These are phyloP conservation scores for Podospora pseudoanserina DNA, from an alignment of 495 filamentous ascomycete genomes.

Conservation along the genomic window DNA sequence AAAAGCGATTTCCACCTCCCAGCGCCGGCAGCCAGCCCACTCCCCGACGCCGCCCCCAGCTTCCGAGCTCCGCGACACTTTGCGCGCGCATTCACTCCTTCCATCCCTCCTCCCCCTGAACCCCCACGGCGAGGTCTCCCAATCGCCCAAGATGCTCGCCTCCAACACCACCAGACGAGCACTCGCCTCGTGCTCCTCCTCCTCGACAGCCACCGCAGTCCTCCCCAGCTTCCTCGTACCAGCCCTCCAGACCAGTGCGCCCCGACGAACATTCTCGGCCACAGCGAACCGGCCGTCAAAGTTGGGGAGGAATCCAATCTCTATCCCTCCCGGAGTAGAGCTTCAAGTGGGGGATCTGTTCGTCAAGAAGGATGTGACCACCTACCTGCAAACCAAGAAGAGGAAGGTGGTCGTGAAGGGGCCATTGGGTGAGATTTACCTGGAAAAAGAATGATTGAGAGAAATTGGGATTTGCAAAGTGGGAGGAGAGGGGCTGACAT, in stretches of 20 bases:
- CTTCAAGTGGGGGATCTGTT: constrained; percentile 61
- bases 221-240: constrained; percentile 72
- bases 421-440: constrained; percentile 59
- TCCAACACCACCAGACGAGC: constrained; percentile 42
- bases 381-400: constrained; percentile 49
- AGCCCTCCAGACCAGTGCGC: constrained; percentile 53
- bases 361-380: constrained; percentile 49
- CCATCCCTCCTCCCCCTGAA: not conserved
- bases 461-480: not conserved
- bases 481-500: constrained; percentile 7
- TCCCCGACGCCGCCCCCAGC: constrained; percentile 3
- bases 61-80: not conserved
- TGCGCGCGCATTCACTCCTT: not conserved
- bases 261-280: constrained; percentile 66
- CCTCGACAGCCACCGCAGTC: constrained; percentile 34
- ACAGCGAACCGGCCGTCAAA: constrained; percentile 66
- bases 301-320: constrained; percentile 76
- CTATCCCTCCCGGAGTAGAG: constrained; percentile 78
- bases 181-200: constrained; percentile 31
- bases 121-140: not conserved
- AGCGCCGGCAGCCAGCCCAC: not conserved
- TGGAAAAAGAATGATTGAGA: not conserved
- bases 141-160: constrained; percentile 44
- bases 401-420: constrained; percentile 68
- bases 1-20: constrained; percentile 1